Evolutionary conservation across 2,329 filamentous ascomycete genomes (phyloP).

Genomic region (Aspergillus sp.): DNA sequence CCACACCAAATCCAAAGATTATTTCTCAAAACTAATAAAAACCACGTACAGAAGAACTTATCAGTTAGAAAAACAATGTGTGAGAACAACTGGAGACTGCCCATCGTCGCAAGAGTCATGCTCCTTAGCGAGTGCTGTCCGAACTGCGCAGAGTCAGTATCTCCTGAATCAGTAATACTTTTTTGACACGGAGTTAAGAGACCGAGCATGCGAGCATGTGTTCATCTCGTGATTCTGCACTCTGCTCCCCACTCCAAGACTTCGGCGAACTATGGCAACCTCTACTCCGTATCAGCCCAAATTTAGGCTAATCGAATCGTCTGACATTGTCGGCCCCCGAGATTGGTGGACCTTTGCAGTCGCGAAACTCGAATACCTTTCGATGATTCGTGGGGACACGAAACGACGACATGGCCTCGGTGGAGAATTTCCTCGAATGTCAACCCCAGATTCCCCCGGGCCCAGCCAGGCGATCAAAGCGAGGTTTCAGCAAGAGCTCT

Average conservation of each 20-base stretch:
- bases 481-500: background rate
- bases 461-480: background rate
- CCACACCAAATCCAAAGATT: too few species aligned
- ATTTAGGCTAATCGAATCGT: background rate
- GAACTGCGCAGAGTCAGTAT: too few species aligned
- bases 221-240: too few species aligned
- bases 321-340: background rate
- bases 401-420: constrained; percentile 8
- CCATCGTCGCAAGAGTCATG: too few species aligned
- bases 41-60: too few species aligned
- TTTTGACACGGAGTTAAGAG: too few species aligned
- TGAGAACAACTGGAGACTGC: too few species aligned
- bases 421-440: constrained; percentile 35
- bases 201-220: too few species aligned
- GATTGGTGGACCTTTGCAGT: constrained; percentile 32
- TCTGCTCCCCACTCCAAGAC: background rate
- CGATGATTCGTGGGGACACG: constrained; percentile 32
- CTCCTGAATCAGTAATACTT: too few species aligned
- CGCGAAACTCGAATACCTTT: background rate
- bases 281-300: background rate
- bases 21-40: too few species aligned
- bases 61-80: too few species aligned
- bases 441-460: constrained; percentile 26
- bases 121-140: too few species aligned
- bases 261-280: background rate